Evolutionary conservation across 805 yeast genomes (phyloP).

Genomic region (Candida palmyrensis): DNA sequence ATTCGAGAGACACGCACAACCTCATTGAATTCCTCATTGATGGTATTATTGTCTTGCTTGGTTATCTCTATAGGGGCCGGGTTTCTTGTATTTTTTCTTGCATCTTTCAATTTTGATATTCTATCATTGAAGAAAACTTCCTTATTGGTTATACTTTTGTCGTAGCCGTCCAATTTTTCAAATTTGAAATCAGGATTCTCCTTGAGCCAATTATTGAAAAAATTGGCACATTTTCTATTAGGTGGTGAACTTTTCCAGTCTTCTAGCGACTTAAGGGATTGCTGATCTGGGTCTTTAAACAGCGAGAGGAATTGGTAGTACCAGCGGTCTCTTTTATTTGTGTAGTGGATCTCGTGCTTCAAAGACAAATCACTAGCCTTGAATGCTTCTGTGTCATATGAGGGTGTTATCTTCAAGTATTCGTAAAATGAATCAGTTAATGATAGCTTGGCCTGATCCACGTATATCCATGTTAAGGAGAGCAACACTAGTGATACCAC

Average conservation of each 20-base stretch:
- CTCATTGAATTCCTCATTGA: constrained; percentile 13
- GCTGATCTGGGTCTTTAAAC: background rate
- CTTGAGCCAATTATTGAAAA: constrained; percentile 16
- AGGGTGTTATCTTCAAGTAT: no score
- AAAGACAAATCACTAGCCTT: constrained; percentile 9
- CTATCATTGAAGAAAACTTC: constrained; percentile 10
- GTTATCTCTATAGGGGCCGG: constrained; percentile 8
- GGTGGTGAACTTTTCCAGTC: constrained; percentile 9
- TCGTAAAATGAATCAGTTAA: no score
- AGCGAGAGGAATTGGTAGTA: constrained; percentile 13
- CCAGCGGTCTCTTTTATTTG: constrained; percentile 17
- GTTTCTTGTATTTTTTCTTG: constrained; percentile 1
- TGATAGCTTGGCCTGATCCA: no score
- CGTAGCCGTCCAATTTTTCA: constrained; percentile 10
- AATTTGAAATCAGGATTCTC: constrained; percentile 20
- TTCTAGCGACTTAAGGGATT: background rate
- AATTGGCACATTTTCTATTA: constrained; percentile 18
- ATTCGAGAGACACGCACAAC: constrained; percentile 11
- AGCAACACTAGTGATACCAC: no score
- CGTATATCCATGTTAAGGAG: no score
- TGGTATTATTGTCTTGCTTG: constrained; percentile 12
- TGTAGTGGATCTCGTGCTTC: constrained; percentile 16
- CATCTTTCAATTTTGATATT: constrained; percentile 5
- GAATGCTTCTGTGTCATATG: constrained; percentile 6
- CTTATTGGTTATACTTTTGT: constrained; percentile 17